Evolutionary conservation across 495 filamentous ascomycete genomes (phyloP).

Genomic region (Elasticomyces elasticus): DNA sequence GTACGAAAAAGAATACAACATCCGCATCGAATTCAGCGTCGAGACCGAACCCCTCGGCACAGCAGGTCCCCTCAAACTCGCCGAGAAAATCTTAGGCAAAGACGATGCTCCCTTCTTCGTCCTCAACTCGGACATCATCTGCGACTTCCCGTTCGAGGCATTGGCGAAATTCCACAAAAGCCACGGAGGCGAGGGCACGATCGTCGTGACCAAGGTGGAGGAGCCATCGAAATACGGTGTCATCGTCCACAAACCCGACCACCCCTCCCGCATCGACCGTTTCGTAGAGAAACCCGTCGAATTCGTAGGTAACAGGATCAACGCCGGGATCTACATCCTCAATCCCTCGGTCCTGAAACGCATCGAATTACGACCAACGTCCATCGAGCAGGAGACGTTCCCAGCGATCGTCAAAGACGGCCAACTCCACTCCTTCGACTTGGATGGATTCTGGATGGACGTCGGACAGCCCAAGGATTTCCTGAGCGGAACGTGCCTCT

Average conservation of each 20-base stretch:
- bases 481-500: constrained; percentile 90
- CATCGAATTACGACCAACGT: constrained; percentile 94
- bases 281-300: constrained; percentile 99
- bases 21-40: constrained; percentile 93
- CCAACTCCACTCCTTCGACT: constrained; percentile 91
- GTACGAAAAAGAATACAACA: constrained; percentile 85
- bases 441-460: constrained; percentile 99
- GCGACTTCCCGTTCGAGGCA: constrained; percentile 90
- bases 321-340: constrained; percentile 97
- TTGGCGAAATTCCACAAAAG: constrained; percentile 80
- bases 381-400: constrained; percentile 99
- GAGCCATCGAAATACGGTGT: constrained; percentile 99
- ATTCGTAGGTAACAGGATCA: constrained; percentile 99
- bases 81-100: constrained; percentile 86
- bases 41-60: constrained; percentile 93
- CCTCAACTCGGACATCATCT: constrained; percentile 97
- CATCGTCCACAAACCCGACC: constrained; percentile 91
- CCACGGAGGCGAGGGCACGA: constrained; percentile 94
- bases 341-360: constrained; percentile 83
- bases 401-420: constrained; percentile 85
- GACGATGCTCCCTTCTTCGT: constrained; percentile 95
- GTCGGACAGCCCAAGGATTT: constrained; percentile 99
- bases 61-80: constrained; percentile 90
- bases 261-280: constrained; percentile 87
- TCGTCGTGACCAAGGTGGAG: constrained; percentile 98